phyloP scores from a whole-genome alignment of 805 yeast species.

The Candida sanyiensis region DNA sequence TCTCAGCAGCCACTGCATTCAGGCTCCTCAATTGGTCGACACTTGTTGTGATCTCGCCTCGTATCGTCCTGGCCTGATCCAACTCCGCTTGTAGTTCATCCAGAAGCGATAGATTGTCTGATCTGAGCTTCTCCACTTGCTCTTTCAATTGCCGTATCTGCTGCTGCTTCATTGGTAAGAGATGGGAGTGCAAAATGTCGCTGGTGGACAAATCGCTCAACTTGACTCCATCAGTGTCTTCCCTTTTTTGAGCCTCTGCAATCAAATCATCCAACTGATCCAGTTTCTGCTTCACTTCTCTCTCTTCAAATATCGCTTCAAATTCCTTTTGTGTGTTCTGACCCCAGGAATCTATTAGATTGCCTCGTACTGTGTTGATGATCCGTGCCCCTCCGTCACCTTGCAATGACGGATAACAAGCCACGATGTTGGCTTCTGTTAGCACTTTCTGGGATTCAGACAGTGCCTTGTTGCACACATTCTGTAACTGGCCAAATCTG shows the following conservation, averaged over 20 bases:
- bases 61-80: conserved; percentile 11
- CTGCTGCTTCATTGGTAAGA: conserved; percentile 21
- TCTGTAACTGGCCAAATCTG: conserved; percentile 41
- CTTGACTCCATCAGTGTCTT: background rate
- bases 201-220: conserved; percentile 16
- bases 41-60: conserved; percentile 6
- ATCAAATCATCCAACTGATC: conserved; percentile 42
- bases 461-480: conserved; percentile 45
- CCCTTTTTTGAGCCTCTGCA: conserved; percentile 27
- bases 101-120: conserved; percentile 12
- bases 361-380: conserved; percentile 41
- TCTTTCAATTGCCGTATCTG: conserved; percentile 14
- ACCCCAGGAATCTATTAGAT: conserved; percentile 43
- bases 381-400: conserved; percentile 36
- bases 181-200: conserved; percentile 20
- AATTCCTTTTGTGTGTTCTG: conserved; percentile 41
- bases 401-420: conserved; percentile 49
- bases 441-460: conserved; percentile 46
- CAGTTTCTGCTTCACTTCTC: conserved; percentile 35
- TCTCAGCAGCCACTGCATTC: conserved; percentile 9
- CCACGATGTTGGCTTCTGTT: conserved; percentile 39
- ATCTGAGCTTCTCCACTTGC: conserved; percentile 13
- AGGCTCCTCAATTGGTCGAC: conserved; percentile 12
- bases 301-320: conserved; percentile 43
- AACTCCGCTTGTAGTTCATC: conserved; percentile 13